Evolutionary conservation across 495 filamentous ascomycete species (phyloP).

Genomic region (Penicillium coffeae): DNA sequence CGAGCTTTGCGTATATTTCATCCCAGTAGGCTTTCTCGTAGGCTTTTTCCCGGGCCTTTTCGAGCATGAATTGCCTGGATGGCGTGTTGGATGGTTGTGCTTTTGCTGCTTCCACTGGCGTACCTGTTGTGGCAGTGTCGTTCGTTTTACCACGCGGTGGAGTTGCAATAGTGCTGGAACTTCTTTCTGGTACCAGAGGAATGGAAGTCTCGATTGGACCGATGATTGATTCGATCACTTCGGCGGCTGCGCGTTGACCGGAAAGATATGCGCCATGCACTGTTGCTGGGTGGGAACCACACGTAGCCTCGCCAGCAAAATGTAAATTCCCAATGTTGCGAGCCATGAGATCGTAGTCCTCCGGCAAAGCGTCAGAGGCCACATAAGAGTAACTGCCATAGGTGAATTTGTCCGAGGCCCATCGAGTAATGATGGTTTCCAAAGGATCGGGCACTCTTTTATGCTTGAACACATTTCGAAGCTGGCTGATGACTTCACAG

Average conservation of each 20-base stretch:
- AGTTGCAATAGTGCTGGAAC: constrained; percentile 11
- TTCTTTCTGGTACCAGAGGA: constrained; percentile 70
- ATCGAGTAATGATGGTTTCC: constrained; percentile 91
- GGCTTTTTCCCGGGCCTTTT: constrained; percentile 54
- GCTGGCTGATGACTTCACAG: constrained; percentile 69
- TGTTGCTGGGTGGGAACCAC: constrained; percentile 90
- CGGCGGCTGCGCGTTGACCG: constrained; percentile 80
- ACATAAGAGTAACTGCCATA: constrained; percentile 93
- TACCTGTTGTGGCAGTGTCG: neutral
- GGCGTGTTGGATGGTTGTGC: constrained; percentile 7
- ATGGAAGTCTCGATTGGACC: constrained; percentile 74
- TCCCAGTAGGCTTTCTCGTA: constrained; percentile 73
- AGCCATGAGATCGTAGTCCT: constrained; percentile 96
- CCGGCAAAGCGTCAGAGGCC: constrained; percentile 69
- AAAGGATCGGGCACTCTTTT: constrained; percentile 64
- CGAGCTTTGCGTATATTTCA: constrained; percentile 64
- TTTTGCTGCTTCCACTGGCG: constrained; percentile 5
- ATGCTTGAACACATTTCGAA: constrained; percentile 64
- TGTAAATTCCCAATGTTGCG: constrained; percentile 77
- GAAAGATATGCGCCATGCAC: constrained; percentile 96
- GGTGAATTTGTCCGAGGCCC: constrained; percentile 85
- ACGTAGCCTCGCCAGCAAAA: constrained; percentile 96
- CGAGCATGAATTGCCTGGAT: constrained; percentile 29
- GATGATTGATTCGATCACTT: constrained; percentile 71
- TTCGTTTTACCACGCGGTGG: neutral